Evolutionary conservation across 805 yeast species (phyloP), one percentile per base, ranked within the genome.

Genomic region (Saitoella complicata): DNA sequence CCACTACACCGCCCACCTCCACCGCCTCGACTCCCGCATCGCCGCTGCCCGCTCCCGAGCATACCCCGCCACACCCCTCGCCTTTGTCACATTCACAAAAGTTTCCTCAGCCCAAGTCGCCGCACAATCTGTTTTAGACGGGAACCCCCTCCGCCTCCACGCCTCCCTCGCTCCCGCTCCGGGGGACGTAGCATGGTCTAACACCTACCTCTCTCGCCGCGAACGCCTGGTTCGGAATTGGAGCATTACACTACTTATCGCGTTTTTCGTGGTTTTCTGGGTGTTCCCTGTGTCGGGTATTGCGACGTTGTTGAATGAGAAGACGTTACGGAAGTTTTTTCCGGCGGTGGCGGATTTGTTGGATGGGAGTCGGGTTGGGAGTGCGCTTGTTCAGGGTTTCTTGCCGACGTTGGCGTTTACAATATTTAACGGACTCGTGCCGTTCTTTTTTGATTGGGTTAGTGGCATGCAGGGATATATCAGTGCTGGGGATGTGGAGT

Each of bases 41-140:
- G 40, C 58, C 5, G 64, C 68, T 31, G 82, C 88, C 1, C 70
- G 95, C 44, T 65, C 63, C 32, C 69, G 77, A 43, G 80, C 80
- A 50, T 83, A 77, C 55, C 75, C 83, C 0, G 80, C 95, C 0
- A 83, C 94, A 0, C 85, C 93, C 31, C 80, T 88, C 0, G 96
- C 97, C 0, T 88, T 88, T 61, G 76, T 88, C 6, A 91, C 97
- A 0, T 82, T 88, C 95, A 88, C 83, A 51, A 73, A 91, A 0
- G 96, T 86, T 3, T 94, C 95, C 0, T 78, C 86, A 52, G 96
- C 97, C 2, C 98, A 88, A 59, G 80, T 86, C 83, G 79, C 91
- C 31, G 95, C 96, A 0, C 98, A 91, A 59, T 91, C 96, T 0
- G 87, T 88, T 0, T 60, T 91, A 46, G 95, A 87, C 57, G 96